These are phyloP conservation scores for Poa annua DNA, from an alignment of 176 grass and related monocot genomes.

Conservation along the genomic window DNA sequence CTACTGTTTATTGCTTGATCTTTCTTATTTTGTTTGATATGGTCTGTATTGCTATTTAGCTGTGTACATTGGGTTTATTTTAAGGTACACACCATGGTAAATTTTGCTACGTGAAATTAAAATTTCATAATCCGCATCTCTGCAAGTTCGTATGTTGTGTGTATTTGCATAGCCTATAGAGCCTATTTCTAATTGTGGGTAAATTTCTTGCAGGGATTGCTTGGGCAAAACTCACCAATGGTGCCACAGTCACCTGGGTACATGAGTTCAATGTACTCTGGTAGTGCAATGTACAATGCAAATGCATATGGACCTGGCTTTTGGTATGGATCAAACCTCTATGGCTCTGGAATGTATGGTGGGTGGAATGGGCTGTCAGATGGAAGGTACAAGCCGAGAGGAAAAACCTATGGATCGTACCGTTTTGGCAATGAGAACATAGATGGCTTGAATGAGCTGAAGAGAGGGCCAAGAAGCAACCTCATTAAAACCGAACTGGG, in stretches of 20 bases:
- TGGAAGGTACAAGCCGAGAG: constrained; percentile 68
- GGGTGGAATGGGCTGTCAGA: constrained; percentile 63
- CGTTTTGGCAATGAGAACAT: constrained; percentile 61
- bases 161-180: constrained; percentile 4
- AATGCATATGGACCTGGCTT: constrained; percentile 56
- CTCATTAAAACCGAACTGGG: constrained; percentile 58
- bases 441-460: constrained; percentile 83
- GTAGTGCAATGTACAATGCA: constrained; percentile 59
- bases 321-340: constrained; percentile 66
- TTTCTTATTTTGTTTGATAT: background rate
- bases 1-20: background rate
- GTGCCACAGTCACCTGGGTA: constrained; percentile 41
- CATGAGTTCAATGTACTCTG: constrained; percentile 62
- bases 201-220: constrained; percentile 31
- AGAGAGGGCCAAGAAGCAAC: constrained; percentile 75
- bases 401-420: constrained; percentile 63
- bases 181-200: constrained; percentile 12
- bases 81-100: background rate
- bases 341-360: constrained; percentile 60
- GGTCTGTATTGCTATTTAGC: background rate
- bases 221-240: constrained; percentile 14
- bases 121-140: background rate
- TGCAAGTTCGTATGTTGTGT: background rate
- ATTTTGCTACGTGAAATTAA: constrained; percentile 5
- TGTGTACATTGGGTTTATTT: constrained; percentile 6